Conservation (phyloP, 176 grass and related monocot species). For the Carex myosuroides region DNA sequence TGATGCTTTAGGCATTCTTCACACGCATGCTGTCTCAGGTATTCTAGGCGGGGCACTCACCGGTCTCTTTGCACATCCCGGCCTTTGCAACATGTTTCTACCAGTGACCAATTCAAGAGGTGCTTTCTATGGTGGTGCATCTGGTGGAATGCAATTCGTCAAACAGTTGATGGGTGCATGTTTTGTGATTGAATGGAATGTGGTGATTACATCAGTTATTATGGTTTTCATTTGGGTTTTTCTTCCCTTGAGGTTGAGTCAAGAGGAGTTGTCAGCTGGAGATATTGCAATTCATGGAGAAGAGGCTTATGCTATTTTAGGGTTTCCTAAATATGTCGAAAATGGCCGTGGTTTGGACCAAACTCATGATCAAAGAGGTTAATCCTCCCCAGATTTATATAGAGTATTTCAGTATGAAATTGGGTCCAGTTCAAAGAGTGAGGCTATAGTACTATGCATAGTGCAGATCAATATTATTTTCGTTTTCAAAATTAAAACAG, state of each 20-base stretch:
- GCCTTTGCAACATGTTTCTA: conserved; percentile 26
- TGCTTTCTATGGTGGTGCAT: conserved; percentile 15
- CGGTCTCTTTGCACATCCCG: conserved; percentile 24
- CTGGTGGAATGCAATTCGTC: conserved; percentile 17
- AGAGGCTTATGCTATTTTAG: conserved; percentile 7
- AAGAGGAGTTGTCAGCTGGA: conserved; percentile 26
- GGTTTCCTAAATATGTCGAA: not conserved
- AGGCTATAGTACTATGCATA: no score
- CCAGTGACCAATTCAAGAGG: conserved; percentile 18
- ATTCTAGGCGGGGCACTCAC: conserved; percentile 22
- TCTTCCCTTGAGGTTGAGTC: conserved; percentile 28
- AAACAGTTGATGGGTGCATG: conserved; percentile 25
- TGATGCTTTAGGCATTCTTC: not conserved
- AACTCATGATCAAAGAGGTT: not conserved
- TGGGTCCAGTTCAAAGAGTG: no score
- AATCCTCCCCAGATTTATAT: not conserved
- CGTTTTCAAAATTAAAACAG: no score
- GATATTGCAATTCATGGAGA: conserved; percentile 26
- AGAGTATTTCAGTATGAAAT: no score
- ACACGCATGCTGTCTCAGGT: not conserved
- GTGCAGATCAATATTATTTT: no score
- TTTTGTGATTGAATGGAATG: conserved; percentile 37
- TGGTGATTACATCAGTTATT: conserved; percentile 22
- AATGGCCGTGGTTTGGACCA: not conserved
- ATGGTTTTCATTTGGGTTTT: conserved; percentile 17